Base-by-base conservation (phyloP, 1,284 basidiomycete genomes). In the Ustilago loliicola region DNA sequence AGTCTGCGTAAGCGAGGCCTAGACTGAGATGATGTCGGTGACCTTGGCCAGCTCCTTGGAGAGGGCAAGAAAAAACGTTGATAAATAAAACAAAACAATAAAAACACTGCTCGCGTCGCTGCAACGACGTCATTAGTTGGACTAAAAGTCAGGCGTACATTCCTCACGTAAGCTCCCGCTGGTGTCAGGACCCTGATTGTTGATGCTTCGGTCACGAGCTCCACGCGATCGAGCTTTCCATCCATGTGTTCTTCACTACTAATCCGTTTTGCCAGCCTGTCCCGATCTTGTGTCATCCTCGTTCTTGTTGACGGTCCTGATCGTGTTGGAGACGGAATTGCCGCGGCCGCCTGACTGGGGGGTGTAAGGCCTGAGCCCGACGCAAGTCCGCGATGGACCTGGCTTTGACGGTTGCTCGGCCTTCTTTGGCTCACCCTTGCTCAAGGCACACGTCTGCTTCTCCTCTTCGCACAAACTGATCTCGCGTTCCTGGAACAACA, bases 151-250 rank as follows among this genome's bases (percentile, higher is more conserved):
- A 45, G n/a, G 21, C 21, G 1, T n/a, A 48, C 48, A 51, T 60
- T 51, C 48, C 58, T 60, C 58, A 51, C 47, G 48, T 60, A 60
- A 60, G 30, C 58, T 5, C 57, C 17, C 34, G 11, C 17, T 21
- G 21, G 15, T 29, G 34, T 55, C 36, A 40, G 54, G 19, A 55
- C 54, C 42, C 42, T 47, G 3, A 25, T 19, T n/a, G n/a, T 13
- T 47, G 34, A 17, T 10, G 13, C 15, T 38, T 21, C n/a, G 38
- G 38, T 45, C 42, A 57, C 42, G 55, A 47, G 27, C 42, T 27
- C 55, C 55, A 57, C 55, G 42, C 55, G 52, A 54, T 54, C 52
- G 50, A n/a, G 15, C 42, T 21, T 19, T 45, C 42, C 42, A 45
- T n/a, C 17, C 11, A 7, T n/a, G 42, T n/a, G 21, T 21, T 45